phyloP scores from a whole-genome alignment of 768 basidiomycete genomes.

The Hydnomerulius pinastri region DNA sequence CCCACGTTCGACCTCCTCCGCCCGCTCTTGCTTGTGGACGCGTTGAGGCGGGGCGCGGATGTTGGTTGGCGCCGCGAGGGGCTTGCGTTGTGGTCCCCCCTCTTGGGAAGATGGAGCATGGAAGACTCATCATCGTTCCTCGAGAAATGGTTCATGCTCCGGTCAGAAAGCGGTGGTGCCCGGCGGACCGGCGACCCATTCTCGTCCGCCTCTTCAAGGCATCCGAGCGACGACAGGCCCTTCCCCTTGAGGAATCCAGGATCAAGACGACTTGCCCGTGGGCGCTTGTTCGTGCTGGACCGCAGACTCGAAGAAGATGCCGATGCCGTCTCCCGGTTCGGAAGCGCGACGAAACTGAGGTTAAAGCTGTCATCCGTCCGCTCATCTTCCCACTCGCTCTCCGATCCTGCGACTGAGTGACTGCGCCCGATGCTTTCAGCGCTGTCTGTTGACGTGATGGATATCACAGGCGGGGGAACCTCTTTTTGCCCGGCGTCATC shows the following conservation, averaged over 20 bases:
- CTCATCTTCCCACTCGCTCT: conserved; percentile 91
- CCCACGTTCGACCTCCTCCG: conserved; percentile 77
- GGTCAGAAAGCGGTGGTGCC: conserved; percentile 57
- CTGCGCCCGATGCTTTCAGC: conserved; percentile 30
- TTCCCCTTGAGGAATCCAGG: conserved; percentile 63
- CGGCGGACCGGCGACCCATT: conserved; percentile 36
- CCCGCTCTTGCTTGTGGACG: conserved; percentile 37
- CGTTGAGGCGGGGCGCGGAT: conserved; percentile 43
- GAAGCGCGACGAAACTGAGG: conserved; percentile 47
- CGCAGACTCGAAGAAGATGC: conserved; percentile 29
- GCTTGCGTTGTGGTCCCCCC: conserved; percentile 39
- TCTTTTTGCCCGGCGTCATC: conserved; percentile 56
- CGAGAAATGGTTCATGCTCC: conserved; percentile 57
- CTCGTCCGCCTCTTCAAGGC: conserved; percentile 77
- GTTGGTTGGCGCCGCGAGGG: conserved; percentile 51
- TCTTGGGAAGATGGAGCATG: conserved; percentile 35
- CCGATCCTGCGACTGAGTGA: conserved; percentile 61
- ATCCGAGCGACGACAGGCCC: conserved; percentile 52
- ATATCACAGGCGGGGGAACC: conserved; percentile 13
- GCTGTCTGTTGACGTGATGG: conserved; percentile 41
- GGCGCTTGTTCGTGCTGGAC: conserved; percentile 38
- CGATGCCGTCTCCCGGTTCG: conserved; percentile 6
- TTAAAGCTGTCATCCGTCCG: conserved; percentile 78
- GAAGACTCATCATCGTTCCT: conserved; percentile 24
- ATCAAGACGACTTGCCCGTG: conserved; percentile 69